Conservation (phyloP, 2,329 filamentous ascomycete genomes). For the Fusarium globosum region DNA sequence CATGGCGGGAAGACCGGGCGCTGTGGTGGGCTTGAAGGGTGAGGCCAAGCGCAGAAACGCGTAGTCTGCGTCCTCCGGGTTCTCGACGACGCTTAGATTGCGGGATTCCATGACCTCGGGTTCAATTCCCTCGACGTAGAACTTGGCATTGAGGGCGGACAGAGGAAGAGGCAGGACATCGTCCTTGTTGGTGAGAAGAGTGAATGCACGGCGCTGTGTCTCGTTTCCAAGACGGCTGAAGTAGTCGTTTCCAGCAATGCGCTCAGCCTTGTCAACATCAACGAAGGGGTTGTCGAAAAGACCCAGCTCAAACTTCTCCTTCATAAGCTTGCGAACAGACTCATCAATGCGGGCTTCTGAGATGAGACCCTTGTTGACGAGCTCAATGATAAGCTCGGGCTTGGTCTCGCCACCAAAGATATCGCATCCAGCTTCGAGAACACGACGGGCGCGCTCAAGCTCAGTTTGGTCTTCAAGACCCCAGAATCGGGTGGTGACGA, state of each 20-base stretch:
- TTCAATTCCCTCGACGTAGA: constrained; percentile 41
- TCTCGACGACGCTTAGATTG: constrained; percentile 50
- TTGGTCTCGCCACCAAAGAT: constrained; percentile 62
- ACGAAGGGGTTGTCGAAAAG: constrained; percentile 64
- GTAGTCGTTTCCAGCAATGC: constrained; percentile 57
- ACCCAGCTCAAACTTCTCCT: constrained; percentile 63
- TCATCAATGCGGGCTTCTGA: constrained; percentile 57
- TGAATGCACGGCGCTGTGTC: constrained; percentile 45
- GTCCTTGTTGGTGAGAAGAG: constrained; percentile 44
- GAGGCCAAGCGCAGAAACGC: constrained; percentile 55
- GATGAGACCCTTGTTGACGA: constrained; percentile 54
- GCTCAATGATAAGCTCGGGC: constrained; percentile 60
- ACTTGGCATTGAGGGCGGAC: constrained; percentile 17
- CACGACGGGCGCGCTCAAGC: constrained; percentile 48
- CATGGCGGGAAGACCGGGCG: constrained; percentile 50
- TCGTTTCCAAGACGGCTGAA: constrained; percentile 49
- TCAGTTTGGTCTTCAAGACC: constrained; percentile 57
- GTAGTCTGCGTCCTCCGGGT: constrained; percentile 53
- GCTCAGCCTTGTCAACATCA: constrained; percentile 49
- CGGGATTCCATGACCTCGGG: constrained; percentile 29
- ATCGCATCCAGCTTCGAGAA: constrained; percentile 63
- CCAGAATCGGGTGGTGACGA: constrained; percentile 64
- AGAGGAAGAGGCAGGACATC: constrained; percentile 37
- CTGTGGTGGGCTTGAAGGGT: constrained; percentile 50
- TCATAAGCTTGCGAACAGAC: constrained; percentile 58